Percentiles rank a stretch among this genome's conserved stretches.
These are phyloP conservation scores for Anthracocystis walkeri DNA, from an alignment of 1,284 basidiomycete genomes.

Conservation along the genomic window DNA sequence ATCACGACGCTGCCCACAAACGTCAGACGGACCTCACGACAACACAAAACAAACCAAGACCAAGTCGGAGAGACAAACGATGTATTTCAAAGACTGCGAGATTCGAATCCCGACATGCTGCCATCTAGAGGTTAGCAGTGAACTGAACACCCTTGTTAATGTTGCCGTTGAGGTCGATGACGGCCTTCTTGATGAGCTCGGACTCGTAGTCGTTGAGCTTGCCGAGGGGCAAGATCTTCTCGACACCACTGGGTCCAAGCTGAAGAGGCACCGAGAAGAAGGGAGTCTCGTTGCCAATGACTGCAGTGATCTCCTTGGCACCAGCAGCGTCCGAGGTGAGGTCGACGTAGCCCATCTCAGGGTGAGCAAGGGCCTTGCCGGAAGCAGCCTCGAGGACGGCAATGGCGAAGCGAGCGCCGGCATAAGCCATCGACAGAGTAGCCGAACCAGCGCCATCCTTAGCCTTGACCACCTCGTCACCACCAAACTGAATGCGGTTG, in stretches of 20 bases:
- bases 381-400: slow-evolving; percentile 64
- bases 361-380: slow-evolving; percentile 55
- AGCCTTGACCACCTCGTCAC: slow-evolving; percentile 89
- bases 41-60: too few species aligned
- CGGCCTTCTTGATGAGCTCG: slow-evolving; percentile 72
- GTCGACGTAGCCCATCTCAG: slow-evolving; percentile 68
- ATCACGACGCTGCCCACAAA: too few species aligned
- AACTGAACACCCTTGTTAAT: slow-evolving; percentile 72
- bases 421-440: slow-evolving; percentile 92
- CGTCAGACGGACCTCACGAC: too few species aligned
- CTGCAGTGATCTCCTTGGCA: slow-evolving; percentile 56
- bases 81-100: slow-evolving; percentile 1
- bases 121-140: slow-evolving; percentile 46
- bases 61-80: too few species aligned
- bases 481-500: slow-evolving; percentile 89
- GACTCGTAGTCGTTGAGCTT: slow-evolving; percentile 72
- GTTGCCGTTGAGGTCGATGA: slow-evolving; percentile 73
- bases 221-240: slow-evolving; percentile 74
- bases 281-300: slow-evolving; percentile 60
- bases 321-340: slow-evolving; percentile 60
- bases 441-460: slow-evolving; percentile 90
- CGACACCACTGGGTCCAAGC: slow-evolving; percentile 71
- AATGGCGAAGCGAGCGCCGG: slow-evolving; percentile 67
- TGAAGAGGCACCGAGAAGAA: slow-evolving; percentile 68
- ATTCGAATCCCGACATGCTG: background rate